Evolutionary conservation across 345 rosid genomes (phyloP).

Genomic region (Hypericum androsaemum): DNA sequence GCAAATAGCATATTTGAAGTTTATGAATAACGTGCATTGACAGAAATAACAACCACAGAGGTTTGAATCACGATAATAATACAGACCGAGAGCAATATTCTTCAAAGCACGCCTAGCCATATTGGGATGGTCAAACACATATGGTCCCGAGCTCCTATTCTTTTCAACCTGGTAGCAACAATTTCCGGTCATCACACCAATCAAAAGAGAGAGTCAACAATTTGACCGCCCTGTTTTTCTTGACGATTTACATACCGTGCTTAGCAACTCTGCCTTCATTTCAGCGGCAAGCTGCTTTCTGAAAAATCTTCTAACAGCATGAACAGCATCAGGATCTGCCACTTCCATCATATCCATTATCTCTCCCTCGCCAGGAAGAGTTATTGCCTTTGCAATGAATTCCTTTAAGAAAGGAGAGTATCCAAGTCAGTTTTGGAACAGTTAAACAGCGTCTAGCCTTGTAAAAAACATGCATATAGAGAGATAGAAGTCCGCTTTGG

Average conservation of each 20-base stretch:
- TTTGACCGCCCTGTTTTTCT: background rate
- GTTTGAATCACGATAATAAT: conserved; percentile 4
- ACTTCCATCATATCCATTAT: conserved; percentile 96
- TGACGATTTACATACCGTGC: conserved; percentile 35
- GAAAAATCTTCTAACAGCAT: conserved; percentile 76
- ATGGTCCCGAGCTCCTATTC: conserved; percentile 66
- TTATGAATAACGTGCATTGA: background rate
- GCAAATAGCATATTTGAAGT: conserved; percentile 10
- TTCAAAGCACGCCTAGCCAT: conserved; percentile 86
- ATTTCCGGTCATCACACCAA: background rate
- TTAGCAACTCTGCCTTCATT: conserved; percentile 63
- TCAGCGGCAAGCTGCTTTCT: conserved; percentile 85
- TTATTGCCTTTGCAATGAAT: conserved; percentile 82
- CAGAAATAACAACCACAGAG: background rate
- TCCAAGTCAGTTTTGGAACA: background rate
- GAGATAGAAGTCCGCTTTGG: no score
- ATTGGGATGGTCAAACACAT: conserved; percentile 68
- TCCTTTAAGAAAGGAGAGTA: conserved; percentile 39
- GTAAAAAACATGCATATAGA: no score
- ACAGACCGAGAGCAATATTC: conserved; percentile 73
- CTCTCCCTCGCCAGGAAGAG: conserved; percentile 92
- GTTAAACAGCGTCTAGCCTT: no score
- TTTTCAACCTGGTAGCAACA: conserved; percentile 43
- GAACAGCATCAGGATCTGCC: conserved; percentile 99
- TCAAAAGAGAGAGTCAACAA: no score